These are phyloP conservation scores for Flaveria robusta DNA, from an alignment of 129 eudicot species.

Conservation along the genomic window DNA sequence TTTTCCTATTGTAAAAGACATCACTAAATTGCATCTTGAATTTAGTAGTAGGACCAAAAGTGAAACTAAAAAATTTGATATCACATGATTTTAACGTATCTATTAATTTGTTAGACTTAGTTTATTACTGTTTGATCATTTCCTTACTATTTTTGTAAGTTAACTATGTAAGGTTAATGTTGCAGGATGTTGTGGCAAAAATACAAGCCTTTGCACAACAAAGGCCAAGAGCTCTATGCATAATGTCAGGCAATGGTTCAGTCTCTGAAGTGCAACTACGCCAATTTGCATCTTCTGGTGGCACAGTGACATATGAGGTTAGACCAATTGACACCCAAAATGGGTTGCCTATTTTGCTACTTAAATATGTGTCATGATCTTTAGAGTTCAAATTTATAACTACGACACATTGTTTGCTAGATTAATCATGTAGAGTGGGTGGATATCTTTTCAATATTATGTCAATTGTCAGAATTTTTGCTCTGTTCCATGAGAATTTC, in stretches of 20 bases:
- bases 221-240: constrained; percentile 79
- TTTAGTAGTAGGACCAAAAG: neutral
- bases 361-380: neutral
- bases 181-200: constrained; percentile 74
- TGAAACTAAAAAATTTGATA: neutral
- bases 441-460: neutral
- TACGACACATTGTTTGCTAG: neutral
- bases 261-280: constrained; percentile 65
- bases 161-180: constrained; percentile 5
- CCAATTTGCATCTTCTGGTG: constrained; percentile 55
- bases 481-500: neutral
- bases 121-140: neutral
- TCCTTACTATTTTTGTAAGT: neutral
- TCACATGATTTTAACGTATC: neutral
- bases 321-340: constrained; percentile 4
- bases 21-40: neutral
- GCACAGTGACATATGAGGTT: constrained; percentile 77
- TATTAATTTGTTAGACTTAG: constrained; percentile 1
- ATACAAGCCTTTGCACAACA: constrained; percentile 70
- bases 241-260: constrained; percentile 70
- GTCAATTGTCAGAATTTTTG: neutral
- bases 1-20: neutral
- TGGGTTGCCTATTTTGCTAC: neutral
- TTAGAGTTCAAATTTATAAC: neutral
- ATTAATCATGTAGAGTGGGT: neutral